These are phyloP conservation scores for Dictyostelium intermedium DNA, from an alignment of 78 protist genomes.

Conservation along the genomic window DNA sequence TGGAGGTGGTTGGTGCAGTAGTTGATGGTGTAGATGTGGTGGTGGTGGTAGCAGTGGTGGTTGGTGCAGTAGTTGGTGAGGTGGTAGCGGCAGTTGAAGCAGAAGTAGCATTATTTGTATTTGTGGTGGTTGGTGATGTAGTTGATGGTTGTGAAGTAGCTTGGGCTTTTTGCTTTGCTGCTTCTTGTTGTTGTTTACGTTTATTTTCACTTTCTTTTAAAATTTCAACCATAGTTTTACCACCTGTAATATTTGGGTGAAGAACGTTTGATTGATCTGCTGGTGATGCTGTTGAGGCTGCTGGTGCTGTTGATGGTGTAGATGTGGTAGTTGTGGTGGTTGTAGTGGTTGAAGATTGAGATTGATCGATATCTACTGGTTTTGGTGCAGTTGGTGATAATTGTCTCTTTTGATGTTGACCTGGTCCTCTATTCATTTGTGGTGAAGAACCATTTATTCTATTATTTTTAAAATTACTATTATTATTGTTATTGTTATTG, in stretches of 20 bases:
- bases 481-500: background rate
- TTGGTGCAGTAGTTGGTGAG: background rate
- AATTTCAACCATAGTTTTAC: constrained; percentile 27
- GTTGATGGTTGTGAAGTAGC: constrained; percentile 2
- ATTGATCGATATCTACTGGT: constrained; percentile 17
- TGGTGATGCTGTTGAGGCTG: constrained; percentile 4
- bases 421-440: background rate
- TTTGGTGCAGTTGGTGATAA: background rate
- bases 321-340: background rate
- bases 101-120: background rate
- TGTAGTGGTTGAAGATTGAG: background rate
- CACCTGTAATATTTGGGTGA: background rate
- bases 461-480: constrained; percentile 8
- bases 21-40: background rate
- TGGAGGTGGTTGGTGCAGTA: constrained; percentile 15
- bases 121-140: background rate
- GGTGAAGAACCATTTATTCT: background rate
- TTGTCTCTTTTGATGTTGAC: background rate
- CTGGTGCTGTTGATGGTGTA: background rate
- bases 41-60: background rate
- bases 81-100: background rate
- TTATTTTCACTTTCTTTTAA: background rate
- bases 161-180: background rate
- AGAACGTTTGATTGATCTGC: background rate
- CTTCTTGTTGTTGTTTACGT: constrained; percentile 10